Evolutionary conservation across 768 basidiomycete genomes (phyloP), one percentile per base, ranked within the genome.

Genomic region (Boletus patriciae): DNA sequence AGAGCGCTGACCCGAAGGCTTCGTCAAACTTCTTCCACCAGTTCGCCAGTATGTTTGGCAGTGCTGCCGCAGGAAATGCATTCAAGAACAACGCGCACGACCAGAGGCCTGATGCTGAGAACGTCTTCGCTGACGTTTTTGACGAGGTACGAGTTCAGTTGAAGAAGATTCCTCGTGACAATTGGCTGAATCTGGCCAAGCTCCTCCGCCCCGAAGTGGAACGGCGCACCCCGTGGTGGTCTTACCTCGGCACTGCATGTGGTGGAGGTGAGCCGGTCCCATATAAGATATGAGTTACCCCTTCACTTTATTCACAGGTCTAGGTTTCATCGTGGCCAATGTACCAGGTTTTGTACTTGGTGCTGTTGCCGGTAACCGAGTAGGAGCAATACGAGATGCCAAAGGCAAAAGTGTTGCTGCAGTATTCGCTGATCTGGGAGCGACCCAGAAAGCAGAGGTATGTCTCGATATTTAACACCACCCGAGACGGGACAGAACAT

Each of bases 401-500:
- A 98, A 98, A 76, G 90, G 94, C 11, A 93, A 92, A 80, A 89
- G 88, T 59, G 94, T 98, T 23, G 93, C 90, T 3, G 81, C 88
- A 10, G 94, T 97, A 18, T 98, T 98, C 70, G 74, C 78, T 45
- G 82, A 89, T 21, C 78, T 97, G 25, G 87, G 84, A 18, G 82
- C 84, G 3, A 76, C 76, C 49, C 88, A 94, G 78, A 95, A 92
- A 70, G 92, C 94, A 46, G 90, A 96, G 84, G 94, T 92, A 65
- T 61, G 77, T 66, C 41, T 40, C 34, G 23, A 59, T 46, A 33
- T 52, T 37, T n/a, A 12, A 46, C 18, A 19, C n/a, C n/a, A 15
- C 31, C 46, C 13, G 31, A 50, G 19, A 47, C 11, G 44, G 15
- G 25, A 59, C 38, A 12, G 18, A 43, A 27, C 25, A 16, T 49